Base-by-base conservation (phyloP, 139 green algal genomes). In the Nannochloris sp. region DNA sequence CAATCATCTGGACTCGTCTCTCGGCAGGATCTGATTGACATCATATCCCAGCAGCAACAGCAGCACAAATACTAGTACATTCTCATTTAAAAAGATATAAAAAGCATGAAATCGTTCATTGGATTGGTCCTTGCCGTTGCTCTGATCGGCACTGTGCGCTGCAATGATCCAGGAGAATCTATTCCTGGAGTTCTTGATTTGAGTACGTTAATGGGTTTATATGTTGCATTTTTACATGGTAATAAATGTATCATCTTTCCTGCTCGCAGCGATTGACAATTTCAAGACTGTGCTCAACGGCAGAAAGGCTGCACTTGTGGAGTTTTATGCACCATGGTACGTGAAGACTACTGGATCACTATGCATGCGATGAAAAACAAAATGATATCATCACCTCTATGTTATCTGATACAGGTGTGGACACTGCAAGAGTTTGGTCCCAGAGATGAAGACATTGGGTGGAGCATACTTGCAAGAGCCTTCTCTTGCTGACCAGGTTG, bases 381-480 rank as follows among this genome's bases (percentile, higher is more conserved):
- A 1, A 29, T 7, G 27, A 29, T 29, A 29, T 29, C 27, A 29
- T 29, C 27, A 27, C 4, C 18, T 56, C 18, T 60, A 83, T 75
- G 68, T 86, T 10, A 43, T 16, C 15, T 19, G 21, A 54, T 40
- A 7, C 7, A 40, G 34, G 34, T 40, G 79, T 60, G 83, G 83
- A 8, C 83, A 90, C 75, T 89, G 83, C 73, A 90, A 89, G 66
- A 65, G 66, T 50, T 48, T 87, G 60, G 70, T 70, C 0, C 79
- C 81, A 21, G 81, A 88, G 74, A 85, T 75, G 60, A 82, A 84
- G 65, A 75, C 75, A 53, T 76, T 94, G 18, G 87, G 85, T n/a
- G 75, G 78, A 50, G 36, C 71, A 14, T 65, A 95, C 5, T 9
- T 54, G 2, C 36, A 59, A 2, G 83, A 93, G 62, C 71, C 82